Percentiles rank a stretch among this genome's conserved stretches.
Evolutionary conservation across 2,329 filamentous ascomycete genomes (phyloP).

Genomic region (Fusarium oligoseptatum): DNA sequence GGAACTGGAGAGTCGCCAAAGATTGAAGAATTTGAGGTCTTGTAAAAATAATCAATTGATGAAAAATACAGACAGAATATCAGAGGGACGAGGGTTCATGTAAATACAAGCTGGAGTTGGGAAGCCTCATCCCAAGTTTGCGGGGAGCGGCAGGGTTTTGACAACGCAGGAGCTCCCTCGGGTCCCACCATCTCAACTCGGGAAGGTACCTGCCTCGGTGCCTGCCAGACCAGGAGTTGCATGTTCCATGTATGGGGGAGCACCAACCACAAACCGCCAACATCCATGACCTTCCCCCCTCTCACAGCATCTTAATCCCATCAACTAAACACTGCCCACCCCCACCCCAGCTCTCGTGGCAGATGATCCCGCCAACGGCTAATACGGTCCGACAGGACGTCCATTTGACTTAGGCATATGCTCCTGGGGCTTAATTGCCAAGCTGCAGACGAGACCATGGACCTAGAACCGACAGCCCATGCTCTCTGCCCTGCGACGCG

Average conservation of each 20-base stretch:
- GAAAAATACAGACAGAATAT: background rate
- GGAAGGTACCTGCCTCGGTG: conserved; percentile 29
- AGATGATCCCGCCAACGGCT: conserved; percentile 58
- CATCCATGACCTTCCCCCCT: conserved; percentile 9
- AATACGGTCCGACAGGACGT: conserved; percentile 62
- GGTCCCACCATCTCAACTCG: conserved; percentile 34
- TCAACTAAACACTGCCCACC: conserved; percentile 5
- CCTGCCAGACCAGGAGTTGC: conserved; percentile 8
- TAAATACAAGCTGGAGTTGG: background rate
- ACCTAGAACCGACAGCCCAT: conserved; percentile 31
- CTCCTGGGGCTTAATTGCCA: conserved; percentile 19
- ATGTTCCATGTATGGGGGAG: background rate
- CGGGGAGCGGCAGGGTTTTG: conserved; percentile 24
- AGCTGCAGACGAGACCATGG: conserved; percentile 13
- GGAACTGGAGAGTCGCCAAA: background rate
- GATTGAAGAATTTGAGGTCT: background rate
- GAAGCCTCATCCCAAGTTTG: conserved; percentile 1
- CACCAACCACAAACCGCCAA: conserved; percentile 22
- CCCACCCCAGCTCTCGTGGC: conserved; percentile 38
- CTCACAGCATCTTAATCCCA: conserved; percentile 29
- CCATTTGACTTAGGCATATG: conserved; percentile 27
- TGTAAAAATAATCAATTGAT: conserved; percentile 10
- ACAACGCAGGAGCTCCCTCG: conserved; percentile 18
- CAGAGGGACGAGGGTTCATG: background rate
- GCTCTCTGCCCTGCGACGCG: conserved; percentile 13